Percentiles rank a stretch among this genome's conserved stretches.
phyloP scores from a whole-genome alignment of 129 eudicot species.

The Arctium lappa region DNA sequence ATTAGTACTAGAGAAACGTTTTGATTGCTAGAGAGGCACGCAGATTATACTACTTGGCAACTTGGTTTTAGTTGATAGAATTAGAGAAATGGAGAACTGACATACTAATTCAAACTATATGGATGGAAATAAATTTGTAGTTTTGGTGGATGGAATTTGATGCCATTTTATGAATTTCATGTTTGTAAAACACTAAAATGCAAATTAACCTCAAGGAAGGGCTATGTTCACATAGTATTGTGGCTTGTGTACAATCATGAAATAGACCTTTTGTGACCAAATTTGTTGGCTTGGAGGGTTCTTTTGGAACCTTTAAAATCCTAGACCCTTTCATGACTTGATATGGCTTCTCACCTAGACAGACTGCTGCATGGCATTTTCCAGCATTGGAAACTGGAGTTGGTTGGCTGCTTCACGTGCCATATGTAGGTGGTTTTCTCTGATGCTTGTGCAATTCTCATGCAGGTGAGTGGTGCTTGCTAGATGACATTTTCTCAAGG shows the following conservation, averaged over 20 bases:
- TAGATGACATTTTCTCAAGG: neutral
- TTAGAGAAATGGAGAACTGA: neutral
- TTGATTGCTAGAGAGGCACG: neutral
- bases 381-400: neutral
- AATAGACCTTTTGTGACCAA: neutral
- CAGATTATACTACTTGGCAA: neutral
- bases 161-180: neutral
- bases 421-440: neutral
- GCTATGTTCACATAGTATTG: neutral
- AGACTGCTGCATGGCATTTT: neutral
- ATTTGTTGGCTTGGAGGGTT: neutral
- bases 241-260: neutral
- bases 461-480: neutral
- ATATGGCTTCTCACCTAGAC: neutral
- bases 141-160: neutral
- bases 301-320: neutral
- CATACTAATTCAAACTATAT: neutral
- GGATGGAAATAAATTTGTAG: neutral
- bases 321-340: neutral
- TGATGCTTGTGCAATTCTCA: neutral
- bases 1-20: neutral
- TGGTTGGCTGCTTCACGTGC: neutral
- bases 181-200: neutral
- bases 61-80: neutral
- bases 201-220: neutral